Evolutionary conservation across 768 basidiomycete species (phyloP).

Genomic region (Infundibulicybe gibba): DNA sequence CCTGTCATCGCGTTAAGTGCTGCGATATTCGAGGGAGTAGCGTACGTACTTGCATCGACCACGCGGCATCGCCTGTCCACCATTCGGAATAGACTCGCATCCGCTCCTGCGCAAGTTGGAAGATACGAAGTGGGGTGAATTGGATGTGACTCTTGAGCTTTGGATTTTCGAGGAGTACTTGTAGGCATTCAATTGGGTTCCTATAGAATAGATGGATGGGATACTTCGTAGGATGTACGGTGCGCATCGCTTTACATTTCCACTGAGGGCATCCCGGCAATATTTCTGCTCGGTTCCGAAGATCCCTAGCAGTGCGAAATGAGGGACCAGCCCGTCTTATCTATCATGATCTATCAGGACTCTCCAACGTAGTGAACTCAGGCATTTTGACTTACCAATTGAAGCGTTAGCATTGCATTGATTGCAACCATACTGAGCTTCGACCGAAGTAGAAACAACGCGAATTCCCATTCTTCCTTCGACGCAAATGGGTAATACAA

Average conservation of each 20-base stretch:
- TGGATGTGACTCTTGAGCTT: no score
- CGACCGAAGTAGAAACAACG: slow-evolving; percentile 18
- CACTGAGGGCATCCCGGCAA: slow-evolving; percentile 17
- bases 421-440: slow-evolving; percentile 21
- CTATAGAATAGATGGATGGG: slow-evolving; percentile 14
- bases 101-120: neutral
- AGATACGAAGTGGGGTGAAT: neutral
- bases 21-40: neutral
- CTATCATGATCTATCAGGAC: slow-evolving; percentile 1
- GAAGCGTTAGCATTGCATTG: slow-evolving; percentile 19
- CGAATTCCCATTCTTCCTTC: slow-evolving; percentile 25
- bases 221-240: slow-evolving; percentile 7
- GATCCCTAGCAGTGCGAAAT: slow-evolving; percentile 12
- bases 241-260: slow-evolving; percentile 8
- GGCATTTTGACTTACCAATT: slow-evolving; percentile 15
- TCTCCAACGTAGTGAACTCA: neutral
- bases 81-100: no score
- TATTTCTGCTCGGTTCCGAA: slow-evolving; percentile 9
- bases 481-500: slow-evolving; percentile 26
- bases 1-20: slow-evolving; percentile 6
- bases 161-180: slow-evolving; percentile 19
- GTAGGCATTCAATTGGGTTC: no score
- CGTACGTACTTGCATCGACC: slow-evolving; percentile 5
- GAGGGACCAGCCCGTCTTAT: slow-evolving; percentile 1
- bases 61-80: slow-evolving; percentile 1